Evolutionary conservation across 805 yeast species (phyloP).

Genomic region (Saturnispora quitensis): DNA sequence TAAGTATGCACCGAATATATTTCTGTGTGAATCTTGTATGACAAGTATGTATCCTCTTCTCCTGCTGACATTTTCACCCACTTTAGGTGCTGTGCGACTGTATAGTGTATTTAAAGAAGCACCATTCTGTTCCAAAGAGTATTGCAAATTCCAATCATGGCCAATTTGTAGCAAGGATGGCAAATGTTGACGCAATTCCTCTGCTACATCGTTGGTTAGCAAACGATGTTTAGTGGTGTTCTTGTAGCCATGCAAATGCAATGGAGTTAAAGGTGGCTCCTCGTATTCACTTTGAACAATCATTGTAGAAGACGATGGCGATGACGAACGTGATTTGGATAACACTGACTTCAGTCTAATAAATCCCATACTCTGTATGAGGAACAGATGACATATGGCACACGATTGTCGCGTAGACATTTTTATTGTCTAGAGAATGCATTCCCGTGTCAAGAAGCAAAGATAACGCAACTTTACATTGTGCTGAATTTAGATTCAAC

Average conservation of each 20-base stretch:
- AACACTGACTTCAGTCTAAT: slow-evolving; percentile 4
- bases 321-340: slow-evolving; percentile 2
- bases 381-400: neutral
- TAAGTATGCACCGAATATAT: slow-evolving; percentile 68
- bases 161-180: slow-evolving; percentile 75
- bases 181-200: slow-evolving; percentile 59
- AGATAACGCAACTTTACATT: too few species aligned
- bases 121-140: slow-evolving; percentile 90
- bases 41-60: slow-evolving; percentile 63
- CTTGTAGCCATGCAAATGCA: slow-evolving; percentile 53
- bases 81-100: slow-evolving; percentile 39
- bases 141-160: slow-evolving; percentile 67
- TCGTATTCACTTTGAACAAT: neutral
- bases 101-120: slow-evolving; percentile 77
- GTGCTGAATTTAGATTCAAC: too few species aligned
- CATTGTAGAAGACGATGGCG: neutral
- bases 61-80: slow-evolving; percentile 26
- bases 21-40: slow-evolving; percentile 54
- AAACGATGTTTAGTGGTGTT: slow-evolving; percentile 48
- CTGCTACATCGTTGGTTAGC: slow-evolving; percentile 51
- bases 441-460: too few species aligned
- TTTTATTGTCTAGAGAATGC: neutral
- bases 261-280: slow-evolving; percentile 44
- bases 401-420: neutral
- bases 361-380: neutral